Evolutionary conservation across 768 basidiomycete species (phyloP).

Genomic region (Asterophora parasitica): DNA sequence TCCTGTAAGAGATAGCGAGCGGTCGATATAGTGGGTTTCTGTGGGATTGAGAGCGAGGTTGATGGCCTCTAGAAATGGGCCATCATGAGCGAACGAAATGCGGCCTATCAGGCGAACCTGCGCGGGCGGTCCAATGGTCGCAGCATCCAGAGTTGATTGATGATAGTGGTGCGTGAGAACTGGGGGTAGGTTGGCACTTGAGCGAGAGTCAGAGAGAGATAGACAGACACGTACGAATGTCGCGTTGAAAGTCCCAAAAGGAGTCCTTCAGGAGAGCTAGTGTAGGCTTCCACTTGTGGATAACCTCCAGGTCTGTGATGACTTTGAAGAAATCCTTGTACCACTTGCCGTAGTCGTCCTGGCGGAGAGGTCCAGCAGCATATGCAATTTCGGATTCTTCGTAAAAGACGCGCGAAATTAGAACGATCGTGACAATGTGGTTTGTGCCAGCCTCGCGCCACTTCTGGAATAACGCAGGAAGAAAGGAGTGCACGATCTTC

Average conservation of each 20-base stretch:
- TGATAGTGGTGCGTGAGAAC: constrained; percentile 88
- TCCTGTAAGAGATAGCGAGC: constrained; percentile 88
- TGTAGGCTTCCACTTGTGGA: constrained; percentile 83
- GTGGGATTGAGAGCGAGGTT: constrained; percentile 90
- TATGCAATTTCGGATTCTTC: constrained; percentile 75
- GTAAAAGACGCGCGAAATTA: constrained; percentile 90
- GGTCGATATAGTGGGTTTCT: constrained; percentile 93
- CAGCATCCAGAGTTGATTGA: constrained; percentile 51
- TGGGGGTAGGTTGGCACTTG: no score
- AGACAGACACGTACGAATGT: no score
- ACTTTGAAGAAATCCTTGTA: constrained; percentile 98
- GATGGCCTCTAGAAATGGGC: constrained; percentile 91
- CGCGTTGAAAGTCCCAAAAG: constrained; percentile 86
- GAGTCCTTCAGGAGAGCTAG: constrained; percentile 84
- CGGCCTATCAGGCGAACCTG: constrained; percentile 71
- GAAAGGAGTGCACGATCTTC: constrained; percentile 96
- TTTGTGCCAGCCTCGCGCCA: constrained; percentile 86
- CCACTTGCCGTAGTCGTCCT: constrained; percentile 71
- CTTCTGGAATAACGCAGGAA: constrained; percentile 80
- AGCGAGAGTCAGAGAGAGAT: no score
- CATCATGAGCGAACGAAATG: constrained; percentile 86
- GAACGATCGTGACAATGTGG: constrained; percentile 90
- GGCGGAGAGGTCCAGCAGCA: constrained; percentile 75
- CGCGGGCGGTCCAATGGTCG: constrained; percentile 37
- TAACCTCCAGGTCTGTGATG: constrained; percentile 86